These are phyloP conservation scores for Pseudogymnoascus sp. DNA, from an alignment of 2,329 filamentous ascomycete species.

Conservation along the genomic window DNA sequence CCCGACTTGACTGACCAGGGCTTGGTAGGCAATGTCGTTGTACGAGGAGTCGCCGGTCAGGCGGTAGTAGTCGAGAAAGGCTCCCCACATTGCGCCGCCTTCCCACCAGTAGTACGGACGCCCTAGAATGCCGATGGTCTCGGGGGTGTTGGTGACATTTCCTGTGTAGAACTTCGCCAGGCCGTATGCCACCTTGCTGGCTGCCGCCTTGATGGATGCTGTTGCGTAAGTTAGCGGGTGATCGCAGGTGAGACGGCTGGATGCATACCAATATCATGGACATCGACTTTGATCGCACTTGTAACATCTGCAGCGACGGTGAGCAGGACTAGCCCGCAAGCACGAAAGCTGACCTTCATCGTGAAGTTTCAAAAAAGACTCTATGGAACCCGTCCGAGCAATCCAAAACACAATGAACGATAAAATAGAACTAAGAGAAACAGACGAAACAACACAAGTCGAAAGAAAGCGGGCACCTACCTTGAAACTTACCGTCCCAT, in stretches of 20 bases:
- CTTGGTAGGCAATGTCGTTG: constrained; percentile 53
- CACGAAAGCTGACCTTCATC: neutral
- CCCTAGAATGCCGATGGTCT: constrained; percentile 57
- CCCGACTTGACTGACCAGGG: constrained; percentile 55
- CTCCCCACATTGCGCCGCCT: constrained; percentile 58
- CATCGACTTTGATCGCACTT: neutral
- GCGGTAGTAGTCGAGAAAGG: constrained; percentile 64
- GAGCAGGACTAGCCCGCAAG: constrained; percentile 10
- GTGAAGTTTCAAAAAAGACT: neutral
- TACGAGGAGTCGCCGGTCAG: constrained; percentile 58
- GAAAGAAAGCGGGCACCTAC: neutral
- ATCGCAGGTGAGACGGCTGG: neutral
- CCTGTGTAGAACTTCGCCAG: constrained; percentile 61
- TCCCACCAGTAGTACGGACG: constrained; percentile 59
- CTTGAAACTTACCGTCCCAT: constrained; percentile 1
- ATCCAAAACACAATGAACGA: neutral
- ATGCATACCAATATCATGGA: neutral
- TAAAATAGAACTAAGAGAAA: neutral
- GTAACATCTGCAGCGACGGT: constrained; percentile 1
- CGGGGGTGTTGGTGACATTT: constrained; percentile 47
- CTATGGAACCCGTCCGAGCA: neutral
- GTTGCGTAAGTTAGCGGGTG: constrained; percentile 4
- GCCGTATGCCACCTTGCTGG: constrained; percentile 53
- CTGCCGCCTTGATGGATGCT: constrained; percentile 58
- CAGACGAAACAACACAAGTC: constrained; percentile 3